Conservation (phyloP, 305 asterid genomes). For the Plantago lanceolata region DNA sequence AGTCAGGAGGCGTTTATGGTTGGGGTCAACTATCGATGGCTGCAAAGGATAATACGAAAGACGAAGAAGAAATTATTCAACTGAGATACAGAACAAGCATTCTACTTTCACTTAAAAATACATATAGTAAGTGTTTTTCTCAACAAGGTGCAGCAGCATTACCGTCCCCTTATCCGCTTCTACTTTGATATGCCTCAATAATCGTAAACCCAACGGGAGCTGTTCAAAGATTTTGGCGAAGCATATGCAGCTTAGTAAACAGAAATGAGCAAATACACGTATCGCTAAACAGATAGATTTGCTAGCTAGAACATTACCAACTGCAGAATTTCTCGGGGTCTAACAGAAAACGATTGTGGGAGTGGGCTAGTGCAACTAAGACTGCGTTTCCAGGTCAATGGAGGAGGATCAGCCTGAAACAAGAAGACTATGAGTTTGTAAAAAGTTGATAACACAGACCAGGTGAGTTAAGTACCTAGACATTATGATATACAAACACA, state of each 20-base stretch:
- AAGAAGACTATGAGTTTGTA: neutral
- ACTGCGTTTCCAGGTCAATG: constrained; percentile 67
- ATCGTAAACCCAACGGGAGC: constrained; percentile 37
- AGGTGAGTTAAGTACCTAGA: neutral
- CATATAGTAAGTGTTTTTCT: neutral
- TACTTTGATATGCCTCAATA: constrained; percentile 28
- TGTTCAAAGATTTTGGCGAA: constrained; percentile 18
- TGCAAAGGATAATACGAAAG: constrained; percentile 23
- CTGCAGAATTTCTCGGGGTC: constrained; percentile 30
- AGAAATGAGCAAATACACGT: neutral
- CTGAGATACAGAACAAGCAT: neutral
- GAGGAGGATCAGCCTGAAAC: constrained; percentile 41
- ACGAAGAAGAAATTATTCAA: neutral
- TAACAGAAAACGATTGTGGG: constrained; percentile 30
- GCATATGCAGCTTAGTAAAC: constrained; percentile 3
- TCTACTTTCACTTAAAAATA: neutral
- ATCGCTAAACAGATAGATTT: constrained; percentile 3
- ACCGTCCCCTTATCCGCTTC: constrained; percentile 45
- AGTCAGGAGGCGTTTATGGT: constrained; percentile 50
- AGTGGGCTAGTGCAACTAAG: constrained; percentile 29
- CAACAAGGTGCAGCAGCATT: neutral
- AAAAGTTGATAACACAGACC: neutral
- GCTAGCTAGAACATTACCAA: constrained; percentile 22
- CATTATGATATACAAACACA: neutral
- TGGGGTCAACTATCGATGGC: constrained; percentile 62